Base-by-base conservation (phyloP, 805 yeast species). In the Priceomyces castillae region DNA sequence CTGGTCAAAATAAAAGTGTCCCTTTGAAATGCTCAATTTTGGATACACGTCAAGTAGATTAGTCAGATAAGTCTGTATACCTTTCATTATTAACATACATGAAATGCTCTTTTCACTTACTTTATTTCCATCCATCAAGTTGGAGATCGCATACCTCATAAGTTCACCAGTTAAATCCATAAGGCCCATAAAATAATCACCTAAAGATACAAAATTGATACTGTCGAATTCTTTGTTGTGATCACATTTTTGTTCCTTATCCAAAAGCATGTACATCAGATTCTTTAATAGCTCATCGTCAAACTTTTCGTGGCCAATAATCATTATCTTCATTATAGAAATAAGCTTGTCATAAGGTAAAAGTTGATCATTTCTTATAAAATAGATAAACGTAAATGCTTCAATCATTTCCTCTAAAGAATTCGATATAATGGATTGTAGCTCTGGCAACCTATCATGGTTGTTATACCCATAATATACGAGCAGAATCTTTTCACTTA, bases 81-180 rank as follows among this genome's bases (percentile, higher is more conserved):
- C 34, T 34, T 56, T 52, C 53, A 57, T 45, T 25, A 53, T 53
- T 26, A 42, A 40, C 19, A 56, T 46, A 23, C 55, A 48, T 23
- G 31, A 23, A 37, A 50, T 36, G 4, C 44, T 44, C 9, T 43
- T 44, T 12, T 40, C 39, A 37, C 43, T 43, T 15, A 55, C 37
- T 3, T 47, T 45, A 16, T 51, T 48, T 25, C 43, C 36, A 42
- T 47, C 45, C 11, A 43, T 47, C 48, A 60, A 46, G 39, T 64
- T 56, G n/a, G 58, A 44, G 14, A 70, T 65, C 10, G 70, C 59
- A 41, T 60, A 64, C 23, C 72, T 46, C 74, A 70, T 69, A 11
- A 70, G 56, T 41, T 70, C 75, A 1, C 75, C 75, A 0, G 74
- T 67, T 38, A 67, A 44, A 45, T 70, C 75, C 45, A 70, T 57